Evolutionary conservation across 1,284 basidiomycete species (phyloP), one percentile per base, ranked within the genome.

Genomic region (Malassezia globosa): DNA sequence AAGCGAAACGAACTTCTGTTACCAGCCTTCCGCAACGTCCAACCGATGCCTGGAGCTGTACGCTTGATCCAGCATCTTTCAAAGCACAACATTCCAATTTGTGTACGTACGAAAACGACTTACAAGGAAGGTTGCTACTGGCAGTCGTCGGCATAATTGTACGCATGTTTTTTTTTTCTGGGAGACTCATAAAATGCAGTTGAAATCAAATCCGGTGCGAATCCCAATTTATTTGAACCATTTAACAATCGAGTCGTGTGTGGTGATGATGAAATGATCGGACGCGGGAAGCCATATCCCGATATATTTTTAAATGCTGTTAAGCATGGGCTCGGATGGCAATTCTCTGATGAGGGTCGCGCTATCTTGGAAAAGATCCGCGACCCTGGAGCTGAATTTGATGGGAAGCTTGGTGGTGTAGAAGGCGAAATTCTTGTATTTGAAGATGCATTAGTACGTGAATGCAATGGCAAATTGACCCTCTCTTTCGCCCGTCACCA

Each of bases 231-330:
- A 10, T 72, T 72, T 37, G 51, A 46, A 2, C 63, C 54, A 2
- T 72, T 72, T 45, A 55, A 48, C 3, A 46, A 49, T 1, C 55
- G 63, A 8, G 55, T 63, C 29, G 56, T 72, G 18, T 71, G 68
- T 39, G 71, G 71, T 11, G 69, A 72, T 46, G 69, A 72, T 37
- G 0, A 51, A 1, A 42, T 63, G 3, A 36, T 72, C 19, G 56
- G 46, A 1, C 50, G 67, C 19, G 71, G 69, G 8, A 72, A 72
- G 51, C 71, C 71, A 8, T 39, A 48, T 39, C 69, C 71, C 2
- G 71, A 72, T 45, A 61, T 72, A 44, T 72, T 72, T 52, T 55
- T 72, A 7, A 56, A 66, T 3, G 71, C 71, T 8, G 69, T 69
- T 8, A 34, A 57, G 5, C 54, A 63, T 29, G 66, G 66, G 5